Evolutionary conservation across 441 rosid genomes (phyloP), one percentile per base, ranked within the genome.

Genomic region (Pelargonium citronellum): DNA sequence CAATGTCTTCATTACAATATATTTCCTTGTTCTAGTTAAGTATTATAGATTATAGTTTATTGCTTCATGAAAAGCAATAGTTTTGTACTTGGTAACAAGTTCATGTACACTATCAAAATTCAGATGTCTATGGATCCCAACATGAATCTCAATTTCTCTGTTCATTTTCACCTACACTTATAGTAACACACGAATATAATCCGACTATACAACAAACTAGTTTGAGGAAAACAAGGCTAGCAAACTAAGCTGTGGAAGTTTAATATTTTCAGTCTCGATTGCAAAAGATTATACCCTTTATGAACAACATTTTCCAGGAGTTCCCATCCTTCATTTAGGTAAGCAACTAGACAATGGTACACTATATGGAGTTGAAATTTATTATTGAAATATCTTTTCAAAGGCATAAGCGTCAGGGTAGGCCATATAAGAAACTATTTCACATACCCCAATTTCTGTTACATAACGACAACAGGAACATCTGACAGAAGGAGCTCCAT

Each of bases 401-500:
- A 1, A n/a, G 13, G 16, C n/a, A n/a, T 17, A 13, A 13, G 58
- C 6, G 58, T 51, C 16, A n/a, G 58, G 1, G 1, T n/a, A 51
- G 58, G 58, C 11, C 22, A 55, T 16, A n/a, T 0, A 63, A 49
- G 11, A 66, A 49, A 37, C 62, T 13, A 66, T 67, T 41, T 47
- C 12, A 77, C 92, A 64, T 79, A 90, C 98, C 75, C 81, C 83
- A 47, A 93, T 84, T 76, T 87, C 91, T 2, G 95, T 89, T 67
- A 89, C 80, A 68, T 60, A 85, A 63, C 37, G 79, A 80, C 98
- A 93, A 62, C 90, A 81, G 12, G 91, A 91, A 79, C 97, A 93
- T 69, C 84, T 81, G 67, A 91, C 97, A n/a, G 87, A 79, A 44
- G 92, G 78, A 81, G 92, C 90, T 37, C 92, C 91, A 73, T 80